Evolutionary conservation across 768 basidiomycete genomes (phyloP).

Genomic region (Mycena alexandri): DNA sequence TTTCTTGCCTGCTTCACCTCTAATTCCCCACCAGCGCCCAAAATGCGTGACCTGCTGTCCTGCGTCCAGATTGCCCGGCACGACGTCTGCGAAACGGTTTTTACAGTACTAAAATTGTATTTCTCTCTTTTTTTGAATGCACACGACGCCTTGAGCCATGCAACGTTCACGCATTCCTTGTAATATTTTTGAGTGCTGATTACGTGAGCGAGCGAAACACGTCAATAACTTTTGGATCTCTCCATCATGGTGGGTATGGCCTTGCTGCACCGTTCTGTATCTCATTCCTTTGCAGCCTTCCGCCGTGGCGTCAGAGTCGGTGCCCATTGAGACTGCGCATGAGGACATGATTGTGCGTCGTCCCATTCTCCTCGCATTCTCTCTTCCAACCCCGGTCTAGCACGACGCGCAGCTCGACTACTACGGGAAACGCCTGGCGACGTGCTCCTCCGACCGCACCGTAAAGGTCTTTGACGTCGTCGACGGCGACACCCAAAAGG

Average conservation of each 20-base stretch:
- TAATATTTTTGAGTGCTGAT: no score
- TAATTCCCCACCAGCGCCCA: no score
- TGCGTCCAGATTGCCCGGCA: no score
- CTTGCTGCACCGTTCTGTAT: background rate
- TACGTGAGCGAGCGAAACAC: background rate
- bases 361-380: background rate
- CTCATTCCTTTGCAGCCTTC: conserved; percentile 53
- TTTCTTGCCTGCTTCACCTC: no score
- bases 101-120: no score
- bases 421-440: conserved; percentile 96
- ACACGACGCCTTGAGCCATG: no score
- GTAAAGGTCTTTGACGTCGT: conserved; percentile 96
- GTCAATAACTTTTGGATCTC: background rate
- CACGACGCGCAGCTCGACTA: conserved; percentile 99
- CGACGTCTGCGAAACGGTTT: no score
- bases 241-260: conserved; percentile 12
- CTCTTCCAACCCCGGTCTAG: conserved; percentile 54
- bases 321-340: conserved; percentile 94
- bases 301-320: conserved; percentile 72
- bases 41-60: no score
- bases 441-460: conserved; percentile 95
- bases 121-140: no score
- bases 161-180: no score
- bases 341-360: conserved; percentile 96
- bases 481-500: conserved; percentile 83